phyloP scores from a whole-genome alignment of 306 rosid species.

The Malus orientalis region DNA sequence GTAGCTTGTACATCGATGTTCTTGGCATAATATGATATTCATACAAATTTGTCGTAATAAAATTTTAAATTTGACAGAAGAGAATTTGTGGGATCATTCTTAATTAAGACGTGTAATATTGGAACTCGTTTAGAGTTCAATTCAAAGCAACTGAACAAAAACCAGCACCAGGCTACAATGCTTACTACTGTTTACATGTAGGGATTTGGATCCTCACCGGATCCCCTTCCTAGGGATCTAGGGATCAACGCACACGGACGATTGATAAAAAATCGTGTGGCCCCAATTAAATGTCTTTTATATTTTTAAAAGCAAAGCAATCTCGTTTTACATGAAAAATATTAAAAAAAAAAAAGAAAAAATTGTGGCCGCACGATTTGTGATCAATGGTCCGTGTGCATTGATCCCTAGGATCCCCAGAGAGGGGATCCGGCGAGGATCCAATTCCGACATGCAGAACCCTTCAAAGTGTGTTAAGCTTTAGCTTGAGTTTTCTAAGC shows the following conservation, averaged over 20 bases:
- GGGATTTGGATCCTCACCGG: no score
- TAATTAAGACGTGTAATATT: not conserved
- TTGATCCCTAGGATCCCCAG: no score
- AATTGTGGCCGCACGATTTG: no score
- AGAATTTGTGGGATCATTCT: not conserved
- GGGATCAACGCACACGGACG: no score
- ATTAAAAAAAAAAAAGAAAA: no score
- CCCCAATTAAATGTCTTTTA: no score
- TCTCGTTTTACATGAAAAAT: no score
- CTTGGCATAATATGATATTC: not conserved
- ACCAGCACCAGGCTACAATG: not conserved
- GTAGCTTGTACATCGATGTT: not conserved
- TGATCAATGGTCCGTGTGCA: no score
- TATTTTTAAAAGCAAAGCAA: no score
- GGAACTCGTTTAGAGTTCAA: not conserved
- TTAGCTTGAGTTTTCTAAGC: not conserved
- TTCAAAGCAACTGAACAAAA: not conserved
- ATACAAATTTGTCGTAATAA: not conserved
- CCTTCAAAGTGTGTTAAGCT: not conserved
- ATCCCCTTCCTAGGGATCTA: no score
- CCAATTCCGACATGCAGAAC: not conserved
- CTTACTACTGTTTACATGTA: not conserved
- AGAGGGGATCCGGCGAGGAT: no score
- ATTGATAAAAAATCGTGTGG: no score
- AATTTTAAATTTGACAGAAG: not conserved